phyloP scores from a whole-genome alignment of 257 asterid genomes.

The Cordia subcordata region DNA sequence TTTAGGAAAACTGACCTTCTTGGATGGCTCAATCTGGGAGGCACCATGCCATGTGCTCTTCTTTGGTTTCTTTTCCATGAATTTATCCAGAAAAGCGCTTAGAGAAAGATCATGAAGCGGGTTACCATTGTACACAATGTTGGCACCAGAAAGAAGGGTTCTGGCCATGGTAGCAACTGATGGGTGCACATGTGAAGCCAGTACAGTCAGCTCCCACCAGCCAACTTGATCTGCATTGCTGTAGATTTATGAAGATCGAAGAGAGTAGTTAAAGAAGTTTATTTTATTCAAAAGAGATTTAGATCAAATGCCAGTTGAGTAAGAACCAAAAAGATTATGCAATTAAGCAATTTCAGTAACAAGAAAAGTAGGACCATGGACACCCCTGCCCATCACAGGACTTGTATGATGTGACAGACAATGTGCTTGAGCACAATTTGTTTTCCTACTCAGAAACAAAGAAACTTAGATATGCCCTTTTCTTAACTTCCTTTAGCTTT shows the following conservation, averaged over 20 bases:
- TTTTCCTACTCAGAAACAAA: too few species aligned
- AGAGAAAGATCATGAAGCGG: conserved; percentile 82
- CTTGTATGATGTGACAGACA: too few species aligned
- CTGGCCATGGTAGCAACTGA: conserved; percentile 94
- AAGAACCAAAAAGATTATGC: too few species aligned
- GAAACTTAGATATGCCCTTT: too few species aligned
- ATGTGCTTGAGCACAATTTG: too few species aligned
- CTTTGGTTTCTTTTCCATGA: conserved; percentile 95
- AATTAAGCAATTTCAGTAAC: too few species aligned
- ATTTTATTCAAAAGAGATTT: too few species aligned
- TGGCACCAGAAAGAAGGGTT: conserved; percentile 85
- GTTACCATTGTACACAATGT: conserved; percentile 78
- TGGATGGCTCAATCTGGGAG: conserved; percentile 84
- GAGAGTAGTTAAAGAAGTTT: neutral
- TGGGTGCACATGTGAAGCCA: conserved; percentile 89
- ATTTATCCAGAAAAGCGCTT: conserved; percentile 79
- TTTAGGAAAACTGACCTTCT: conserved; percentile 52
- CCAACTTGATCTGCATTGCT: conserved; percentile 88
- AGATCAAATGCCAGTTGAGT: too few species aligned
- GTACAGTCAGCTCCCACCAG: conserved; percentile 86
- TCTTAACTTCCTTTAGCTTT: too few species aligned
- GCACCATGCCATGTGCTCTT: conserved; percentile 86
- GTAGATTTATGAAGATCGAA: conserved; percentile 19
- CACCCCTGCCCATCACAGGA: too few species aligned
- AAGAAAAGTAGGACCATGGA: neutral